Evolutionary conservation across 306 rosid species (phyloP).

Genomic region (Benincasa hispida): DNA sequence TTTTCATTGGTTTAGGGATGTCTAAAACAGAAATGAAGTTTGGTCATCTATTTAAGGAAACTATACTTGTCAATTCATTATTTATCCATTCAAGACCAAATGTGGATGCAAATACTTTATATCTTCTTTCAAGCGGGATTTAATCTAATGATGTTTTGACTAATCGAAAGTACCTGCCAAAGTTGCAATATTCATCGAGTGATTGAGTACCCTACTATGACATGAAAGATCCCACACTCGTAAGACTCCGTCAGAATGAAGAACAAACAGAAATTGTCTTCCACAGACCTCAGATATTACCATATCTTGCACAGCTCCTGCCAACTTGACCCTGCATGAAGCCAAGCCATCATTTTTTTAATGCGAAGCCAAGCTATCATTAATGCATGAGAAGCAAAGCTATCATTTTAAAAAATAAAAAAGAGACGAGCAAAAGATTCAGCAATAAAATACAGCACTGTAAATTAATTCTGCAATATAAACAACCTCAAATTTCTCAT

Average conservation of each 20-base stretch:
- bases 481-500: not conserved
- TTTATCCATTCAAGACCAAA: not conserved
- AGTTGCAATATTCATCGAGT: constrained; percentile 32
- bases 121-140: not conserved
- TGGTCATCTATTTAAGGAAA: not conserved
- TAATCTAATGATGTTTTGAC: not conserved
- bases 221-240: constrained; percentile 74
- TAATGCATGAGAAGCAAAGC: too few relatives aligned
- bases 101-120: not conserved
- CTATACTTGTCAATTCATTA: not conserved
- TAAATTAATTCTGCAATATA: not conserved
- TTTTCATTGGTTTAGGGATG: not conserved
- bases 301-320: constrained; percentile 68
- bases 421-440: not conserved
- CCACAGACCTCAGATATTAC: constrained; percentile 41
- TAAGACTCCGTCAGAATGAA: constrained; percentile 67
- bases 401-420: not conserved
- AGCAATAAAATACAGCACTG: not conserved
- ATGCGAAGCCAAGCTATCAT: not conserved
- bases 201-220: constrained; percentile 42
- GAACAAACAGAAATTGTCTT: constrained; percentile 63
- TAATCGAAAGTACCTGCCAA: constrained; percentile 40
- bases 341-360: not conserved
- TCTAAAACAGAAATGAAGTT: not conserved
- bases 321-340: constrained; percentile 60